Base-by-base conservation (phyloP, 805 yeast species). In the Maudiozyma pseudohumilis region DNA sequence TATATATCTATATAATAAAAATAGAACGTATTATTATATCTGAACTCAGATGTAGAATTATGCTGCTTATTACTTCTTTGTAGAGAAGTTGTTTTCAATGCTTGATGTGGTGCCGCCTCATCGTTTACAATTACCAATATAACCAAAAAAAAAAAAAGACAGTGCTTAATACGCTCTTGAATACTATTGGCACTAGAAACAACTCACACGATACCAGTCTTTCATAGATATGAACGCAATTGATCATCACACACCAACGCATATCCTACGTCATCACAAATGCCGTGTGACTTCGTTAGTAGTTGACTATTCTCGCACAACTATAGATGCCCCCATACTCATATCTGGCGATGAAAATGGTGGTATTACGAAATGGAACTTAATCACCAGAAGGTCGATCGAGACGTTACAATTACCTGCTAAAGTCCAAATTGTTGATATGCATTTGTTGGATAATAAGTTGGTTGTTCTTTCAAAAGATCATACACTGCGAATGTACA, bases 301-400 rank as follows among this genome's bases (percentile, higher is more conserved):
- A n/a, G 19, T 34, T 8, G 4, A 28, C 26, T 24, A 24, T 16
- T n/a, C n/a, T n/a, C n/a, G n/a, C n/a, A n/a, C n/a, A n/a, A 3
- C 15, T 2, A 15, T n/a, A 3, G 10, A 18, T n/a, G 13, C 6
- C 5, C 54, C 56, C 2, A 20, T 33, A 9, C 39, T 58, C 11
- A 20, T 53, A 4, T 53, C 60, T 4, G 53, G 53, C 3, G 63
- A 59, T 44, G 50, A 43, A 6, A 20, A 34, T 1, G 63, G 63
- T 4, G 26, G 17, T 2, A 19, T 57, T 12, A 37, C 44, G 13
- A 29, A 45, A n/a, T 57, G 61, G 62, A 46, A 59, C 39, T 26
- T 55, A 27, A 29, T 53, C 2, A 53, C 52, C 4, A 49, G 60
- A 31, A 48, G 60, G 28, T 56, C 60, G 2, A 16, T 46, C 7